Evolutionary conservation across 805 yeast genomes (phyloP).

Genomic region (Candida arabinofermentans): DNA sequence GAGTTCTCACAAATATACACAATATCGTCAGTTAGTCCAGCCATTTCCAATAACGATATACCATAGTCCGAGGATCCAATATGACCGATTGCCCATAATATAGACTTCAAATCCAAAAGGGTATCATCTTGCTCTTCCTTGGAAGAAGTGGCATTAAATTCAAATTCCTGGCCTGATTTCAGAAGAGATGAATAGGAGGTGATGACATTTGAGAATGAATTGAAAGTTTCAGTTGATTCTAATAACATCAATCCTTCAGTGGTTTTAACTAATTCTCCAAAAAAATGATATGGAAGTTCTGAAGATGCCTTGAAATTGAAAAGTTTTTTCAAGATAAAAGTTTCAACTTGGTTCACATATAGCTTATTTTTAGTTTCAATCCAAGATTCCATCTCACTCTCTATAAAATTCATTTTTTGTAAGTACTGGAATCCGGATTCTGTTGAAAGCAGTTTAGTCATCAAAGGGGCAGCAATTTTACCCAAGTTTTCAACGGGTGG

Average conservation of each 20-base stretch:
- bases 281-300: constrained; percentile 61
- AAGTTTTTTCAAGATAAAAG: constrained; percentile 26
- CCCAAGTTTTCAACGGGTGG: constrained; percentile 48
- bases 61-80: constrained; percentile 74
- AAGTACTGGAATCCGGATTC: constrained; percentile 68
- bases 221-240: constrained; percentile 27
- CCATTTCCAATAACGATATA: constrained; percentile 47
- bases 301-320: constrained; percentile 10
- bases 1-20: constrained; percentile 45
- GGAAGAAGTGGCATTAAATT: constrained; percentile 16
- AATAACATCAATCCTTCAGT: constrained; percentile 72
- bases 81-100: constrained; percentile 84
- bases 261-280: constrained; percentile 74
- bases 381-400: constrained; percentile 68
- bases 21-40: constrained; percentile 49
- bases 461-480: constrained; percentile 38
- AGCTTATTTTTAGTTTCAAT: constrained; percentile 40
- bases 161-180: constrained; percentile 14
- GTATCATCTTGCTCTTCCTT: constrained; percentile 32
- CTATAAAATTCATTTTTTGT: constrained; percentile 54
- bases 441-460: constrained; percentile 61
- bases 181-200: constrained; percentile 16
- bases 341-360: constrained; percentile 48
- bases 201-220: constrained; percentile 20
- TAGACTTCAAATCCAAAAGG: constrained; percentile 55